These are phyloP conservation scores for Marasmius tenuissimus DNA, from an alignment of 1,284 basidiomycete species.

Conservation along the genomic window DNA sequence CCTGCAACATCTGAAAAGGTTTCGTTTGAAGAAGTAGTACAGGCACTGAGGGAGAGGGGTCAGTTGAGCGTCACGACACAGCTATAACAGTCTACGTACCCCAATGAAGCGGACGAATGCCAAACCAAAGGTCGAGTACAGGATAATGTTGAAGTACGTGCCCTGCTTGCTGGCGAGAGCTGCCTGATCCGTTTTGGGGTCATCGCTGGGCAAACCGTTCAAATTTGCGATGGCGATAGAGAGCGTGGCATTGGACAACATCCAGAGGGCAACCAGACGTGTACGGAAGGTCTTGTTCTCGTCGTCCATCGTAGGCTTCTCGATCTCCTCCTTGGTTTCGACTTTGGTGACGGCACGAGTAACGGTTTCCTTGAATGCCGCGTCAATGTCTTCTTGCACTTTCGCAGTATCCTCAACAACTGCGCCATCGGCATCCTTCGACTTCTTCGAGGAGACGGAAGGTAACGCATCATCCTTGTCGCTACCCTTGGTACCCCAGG, in stretches of 20 bases:
- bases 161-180: conserved; percentile 65
- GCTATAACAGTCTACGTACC: conserved; percentile 49
- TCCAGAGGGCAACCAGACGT: conserved; percentile 84
- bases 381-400: conserved; percentile 87
- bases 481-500: conserved; percentile 95
- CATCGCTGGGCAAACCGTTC: conserved; percentile 64
- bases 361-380: conserved; percentile 93
- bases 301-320: conserved; percentile 89
- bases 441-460: conserved; percentile 83
- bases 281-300: conserved; percentile 95
- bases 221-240: conserved; percentile 85
- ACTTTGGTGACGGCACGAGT: conserved; percentile 88
- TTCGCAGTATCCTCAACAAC: conserved; percentile 83
- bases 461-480: conserved; percentile 96
- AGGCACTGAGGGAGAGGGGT: conserved; percentile 53
- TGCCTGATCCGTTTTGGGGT: conserved; percentile 40
- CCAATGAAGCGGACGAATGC: conserved; percentile 81
- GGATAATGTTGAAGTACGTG: conserved; percentile 79
- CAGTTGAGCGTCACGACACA: conserved; percentile 15
- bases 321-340: conserved; percentile 64
- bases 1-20: conserved; percentile 80
- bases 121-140: conserved; percentile 89
- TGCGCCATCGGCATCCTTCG: conserved; percentile 70
- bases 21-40: conserved; percentile 81
- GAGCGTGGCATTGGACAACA: conserved; percentile 79